Conservation (phyloP, 2,329 filamentous ascomycete species). For the Xylaria sp. region DNA sequence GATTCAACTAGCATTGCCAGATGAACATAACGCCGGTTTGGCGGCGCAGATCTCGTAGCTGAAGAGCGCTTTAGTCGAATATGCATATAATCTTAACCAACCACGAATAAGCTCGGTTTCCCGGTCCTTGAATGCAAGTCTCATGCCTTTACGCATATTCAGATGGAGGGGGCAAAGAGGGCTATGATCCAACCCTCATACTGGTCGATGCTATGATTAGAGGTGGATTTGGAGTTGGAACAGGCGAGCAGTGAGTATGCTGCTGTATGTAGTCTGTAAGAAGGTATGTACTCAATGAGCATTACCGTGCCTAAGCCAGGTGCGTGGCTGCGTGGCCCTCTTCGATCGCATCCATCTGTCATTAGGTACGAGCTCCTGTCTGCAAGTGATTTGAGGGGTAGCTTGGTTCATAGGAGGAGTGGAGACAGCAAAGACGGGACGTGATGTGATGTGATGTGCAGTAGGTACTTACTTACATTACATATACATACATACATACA, state of each 20-base stretch:
- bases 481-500: too few species aligned
- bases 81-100: neutral
- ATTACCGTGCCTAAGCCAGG: neutral
- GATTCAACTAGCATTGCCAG: neutral
- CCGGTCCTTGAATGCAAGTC: neutral
- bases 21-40: neutral
- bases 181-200: neutral
- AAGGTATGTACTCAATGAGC: neutral
- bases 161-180: neutral
- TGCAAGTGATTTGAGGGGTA: too few species aligned
- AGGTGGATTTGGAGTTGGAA: neutral
- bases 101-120: neutral
- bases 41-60: constrained; percentile 3
- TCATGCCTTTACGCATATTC: neutral
- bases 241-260: neutral
- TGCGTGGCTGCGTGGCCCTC: neutral
- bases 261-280: neutral
- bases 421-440: neutral
- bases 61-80: neutral
- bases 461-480: neutral
- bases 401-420: too few species aligned
- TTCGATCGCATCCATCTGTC: neutral
- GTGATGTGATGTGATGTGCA: neutral
- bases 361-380: neutral
- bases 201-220: neutral